Evolutionary conservation across 106 monocot genomes (phyloP).

Genomic region (Allium sativum): DNA sequence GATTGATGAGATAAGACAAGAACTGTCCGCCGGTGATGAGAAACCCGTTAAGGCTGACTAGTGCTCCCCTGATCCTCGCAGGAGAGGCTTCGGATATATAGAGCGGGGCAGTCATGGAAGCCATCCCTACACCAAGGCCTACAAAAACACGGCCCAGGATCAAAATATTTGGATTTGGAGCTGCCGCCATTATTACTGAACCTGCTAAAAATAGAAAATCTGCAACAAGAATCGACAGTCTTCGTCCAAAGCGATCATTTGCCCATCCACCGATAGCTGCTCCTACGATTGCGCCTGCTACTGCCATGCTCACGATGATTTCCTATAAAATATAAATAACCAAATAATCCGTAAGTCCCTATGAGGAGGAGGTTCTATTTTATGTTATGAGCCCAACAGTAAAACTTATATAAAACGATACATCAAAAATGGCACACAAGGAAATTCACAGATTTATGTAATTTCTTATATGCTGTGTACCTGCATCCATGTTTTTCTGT

Average conservation of each 20-base stretch:
- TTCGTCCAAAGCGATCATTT: slow-evolving; percentile 75
- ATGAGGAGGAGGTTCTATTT: not conserved
- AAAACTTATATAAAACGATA: not conserved
- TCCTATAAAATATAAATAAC: slow-evolving; percentile 27
- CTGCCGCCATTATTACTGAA: slow-evolving; percentile 61
- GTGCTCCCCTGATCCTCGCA: slow-evolving; percentile 71
- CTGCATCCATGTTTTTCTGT: slow-evolving; percentile 75
- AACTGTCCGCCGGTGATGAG: slow-evolving; percentile 94
- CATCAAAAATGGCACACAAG: not conserved
- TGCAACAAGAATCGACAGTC: slow-evolving; percentile 49
- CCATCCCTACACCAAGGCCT: slow-evolving; percentile 90
- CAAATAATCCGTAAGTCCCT: not conserved
- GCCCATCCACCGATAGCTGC: slow-evolving; percentile 80
- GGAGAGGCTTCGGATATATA: slow-evolving; percentile 98
- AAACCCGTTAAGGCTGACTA: slow-evolving; percentile 80
- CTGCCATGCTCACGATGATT: slow-evolving; percentile 99
- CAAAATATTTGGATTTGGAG: slow-evolving; percentile 55
- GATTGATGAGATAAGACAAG: slow-evolving; percentile 77
- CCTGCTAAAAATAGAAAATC: slow-evolving; percentile 77
- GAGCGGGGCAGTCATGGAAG: slow-evolving; percentile 89
- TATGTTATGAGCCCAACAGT: not conserved
- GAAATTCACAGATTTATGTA: too few relatives aligned
- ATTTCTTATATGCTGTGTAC: slow-evolving; percentile 7
- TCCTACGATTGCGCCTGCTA: slow-evolving; percentile 83
- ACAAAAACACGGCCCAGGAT: slow-evolving; percentile 85